phyloP scores from a whole-genome alignment of 75 land plant species.

The Selaginella tamariscina region DNA sequence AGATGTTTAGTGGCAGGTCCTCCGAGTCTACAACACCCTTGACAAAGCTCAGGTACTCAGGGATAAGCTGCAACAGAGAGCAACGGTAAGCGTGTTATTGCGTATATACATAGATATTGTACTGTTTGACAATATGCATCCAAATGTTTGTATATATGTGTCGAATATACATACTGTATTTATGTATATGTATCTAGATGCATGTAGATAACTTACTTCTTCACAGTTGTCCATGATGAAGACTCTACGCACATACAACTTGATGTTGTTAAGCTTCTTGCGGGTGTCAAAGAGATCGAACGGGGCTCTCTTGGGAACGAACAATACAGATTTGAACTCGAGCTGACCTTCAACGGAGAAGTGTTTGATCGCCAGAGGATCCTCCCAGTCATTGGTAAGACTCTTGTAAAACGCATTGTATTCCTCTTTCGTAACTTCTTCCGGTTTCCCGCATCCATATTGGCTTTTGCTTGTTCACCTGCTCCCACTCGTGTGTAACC shows the following conservation, averaged over 20 bases:
- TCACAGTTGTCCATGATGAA: constrained; percentile 32
- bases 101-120: no score
- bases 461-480: constrained; percentile 3
- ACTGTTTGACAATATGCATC: no score
- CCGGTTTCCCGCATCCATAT: background rate
- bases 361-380: background rate
- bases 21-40: constrained; percentile 23
- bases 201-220: no score
- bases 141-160: no score
- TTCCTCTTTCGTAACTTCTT: constrained; percentile 2
- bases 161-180: no score
- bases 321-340: background rate
- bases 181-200: no score
- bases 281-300: constrained; percentile 13
- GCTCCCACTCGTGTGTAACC: background rate
- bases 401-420: background rate
- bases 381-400: background rate
- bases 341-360: background rate
- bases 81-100: no score
- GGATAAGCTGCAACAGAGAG: constrained; percentile 18
- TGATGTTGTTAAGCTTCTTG: constrained; percentile 23
- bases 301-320: background rate
- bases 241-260: constrained; percentile 26
- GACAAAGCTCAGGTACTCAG: constrained; percentile 24
- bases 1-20: constrained; percentile 21